phyloP scores from a whole-genome alignment of 345 rosid genomes.

The Brassica nigra region DNA sequence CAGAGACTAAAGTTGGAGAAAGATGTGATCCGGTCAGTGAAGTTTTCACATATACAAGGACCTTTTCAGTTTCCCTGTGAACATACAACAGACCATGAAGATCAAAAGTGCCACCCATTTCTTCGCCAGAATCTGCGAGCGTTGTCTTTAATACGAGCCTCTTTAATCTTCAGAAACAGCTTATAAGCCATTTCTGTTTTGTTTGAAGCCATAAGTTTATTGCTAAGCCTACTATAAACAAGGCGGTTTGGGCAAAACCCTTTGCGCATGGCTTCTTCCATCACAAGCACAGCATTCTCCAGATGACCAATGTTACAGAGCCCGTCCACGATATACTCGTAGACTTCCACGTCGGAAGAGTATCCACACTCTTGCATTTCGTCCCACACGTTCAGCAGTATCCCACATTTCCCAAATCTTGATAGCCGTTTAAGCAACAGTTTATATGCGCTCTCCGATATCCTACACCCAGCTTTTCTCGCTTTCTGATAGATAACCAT shows the following conservation, averaged over 20 bases:
- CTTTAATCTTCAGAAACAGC: slow-evolving; percentile 70
- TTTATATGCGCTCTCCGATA: slow-evolving; percentile 76
- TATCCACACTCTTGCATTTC: slow-evolving; percentile 86
- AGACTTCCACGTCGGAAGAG: slow-evolving; percentile 67
- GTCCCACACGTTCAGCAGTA: slow-evolving; percentile 76
- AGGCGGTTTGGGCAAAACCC: slow-evolving; percentile 87
- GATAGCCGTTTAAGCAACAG: slow-evolving; percentile 75
- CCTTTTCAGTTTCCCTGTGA: background rate
- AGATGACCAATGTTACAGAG: slow-evolving; percentile 90
- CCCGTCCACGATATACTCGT: slow-evolving; percentile 74
- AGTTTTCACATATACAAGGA: background rate
- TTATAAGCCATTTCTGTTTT: slow-evolving; percentile 76
- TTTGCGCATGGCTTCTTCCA: slow-evolving; percentile 77
- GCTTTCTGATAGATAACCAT: slow-evolving; percentile 73
- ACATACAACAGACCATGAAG: slow-evolving; percentile 5
- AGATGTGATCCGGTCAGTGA: background rate
- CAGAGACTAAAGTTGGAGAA: slow-evolving; percentile 9
- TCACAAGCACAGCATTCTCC: slow-evolving; percentile 81
- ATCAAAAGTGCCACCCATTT: slow-evolving; percentile 94
- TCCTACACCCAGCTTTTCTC: slow-evolving; percentile 64
- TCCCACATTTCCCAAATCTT: slow-evolving; percentile 90
- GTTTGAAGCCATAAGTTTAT: slow-evolving; percentile 68
- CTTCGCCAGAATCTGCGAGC: slow-evolving; percentile 73
- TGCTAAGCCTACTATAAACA: slow-evolving; percentile 70
- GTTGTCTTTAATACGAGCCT: slow-evolving; percentile 68